Percentiles rank a stretch among this genome's conserved stretches.
phyloP scores from a whole-genome alignment of 208 protist species.

The Crithidia sp. region DNA sequence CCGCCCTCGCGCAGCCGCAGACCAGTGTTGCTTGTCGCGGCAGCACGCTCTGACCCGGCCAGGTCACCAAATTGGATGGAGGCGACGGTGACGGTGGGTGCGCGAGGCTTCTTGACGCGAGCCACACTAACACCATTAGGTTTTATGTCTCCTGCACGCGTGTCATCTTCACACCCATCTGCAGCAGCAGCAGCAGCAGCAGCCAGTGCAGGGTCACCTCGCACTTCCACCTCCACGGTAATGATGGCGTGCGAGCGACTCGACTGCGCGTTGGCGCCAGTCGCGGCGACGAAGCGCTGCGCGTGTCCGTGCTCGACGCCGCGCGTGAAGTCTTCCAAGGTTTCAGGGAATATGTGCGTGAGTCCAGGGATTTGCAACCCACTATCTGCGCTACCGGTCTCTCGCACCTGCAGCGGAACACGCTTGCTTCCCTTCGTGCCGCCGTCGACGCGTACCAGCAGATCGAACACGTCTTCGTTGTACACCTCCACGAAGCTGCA shows the following conservation, averaged over 20 bases:
- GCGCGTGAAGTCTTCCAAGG: constrained; percentile 66
- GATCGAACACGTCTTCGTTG: constrained; percentile 90
- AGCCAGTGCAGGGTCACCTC: neutral
- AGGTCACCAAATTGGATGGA: constrained; percentile 87
- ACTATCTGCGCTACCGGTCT: constrained; percentile 8
- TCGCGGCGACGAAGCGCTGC: constrained; percentile 75
- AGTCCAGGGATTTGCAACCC: constrained; percentile 64
- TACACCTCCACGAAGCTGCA: constrained; percentile 90
- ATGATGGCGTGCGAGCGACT: constrained; percentile 92
- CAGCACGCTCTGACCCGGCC: constrained; percentile 89
- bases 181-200: neutral
- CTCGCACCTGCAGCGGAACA: constrained; percentile 60
- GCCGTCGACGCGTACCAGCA: constrained; percentile 34
- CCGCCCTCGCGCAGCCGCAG: constrained; percentile 90
- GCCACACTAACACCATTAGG: neutral
- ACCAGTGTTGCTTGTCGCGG: constrained; percentile 81
- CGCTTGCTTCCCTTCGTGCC: constrained; percentile 5
- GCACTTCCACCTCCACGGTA: constrained; percentile 80
- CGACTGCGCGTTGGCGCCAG: constrained; percentile 82
- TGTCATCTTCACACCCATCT: constrained; percentile 1
- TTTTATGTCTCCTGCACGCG: neutral
- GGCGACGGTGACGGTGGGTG: constrained; percentile 55
- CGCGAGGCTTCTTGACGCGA: neutral
- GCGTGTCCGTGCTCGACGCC: constrained; percentile 69
- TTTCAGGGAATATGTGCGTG: constrained; percentile 59